These are phyloP conservation scores for Pyricularia grisea DNA, from an alignment of 2,329 filamentous ascomycete genomes.

Conservation along the genomic window DNA sequence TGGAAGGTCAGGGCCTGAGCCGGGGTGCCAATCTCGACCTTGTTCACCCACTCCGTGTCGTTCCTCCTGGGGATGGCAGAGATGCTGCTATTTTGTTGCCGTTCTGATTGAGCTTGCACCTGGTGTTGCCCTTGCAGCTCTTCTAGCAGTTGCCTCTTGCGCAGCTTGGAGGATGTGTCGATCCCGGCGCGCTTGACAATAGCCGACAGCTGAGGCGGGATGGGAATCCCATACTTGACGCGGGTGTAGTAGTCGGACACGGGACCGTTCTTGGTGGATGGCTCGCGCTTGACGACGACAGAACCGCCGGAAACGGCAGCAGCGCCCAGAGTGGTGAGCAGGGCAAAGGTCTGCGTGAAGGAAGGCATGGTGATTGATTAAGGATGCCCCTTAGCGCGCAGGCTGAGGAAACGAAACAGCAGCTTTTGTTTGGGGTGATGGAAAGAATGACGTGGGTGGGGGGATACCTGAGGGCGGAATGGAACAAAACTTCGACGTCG, in stretches of 20 bases:
- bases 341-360: background rate
- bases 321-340: background rate
- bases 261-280: constrained; percentile 17
- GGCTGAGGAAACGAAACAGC: no score
- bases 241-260: constrained; percentile 25
- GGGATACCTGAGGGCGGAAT: background rate
- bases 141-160: background rate
- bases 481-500: no score
- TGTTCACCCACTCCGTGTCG: constrained; percentile 27
- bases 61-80: constrained; percentile 15
- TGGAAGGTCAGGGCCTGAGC: constrained; percentile 18
- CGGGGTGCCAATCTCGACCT: constrained; percentile 28
- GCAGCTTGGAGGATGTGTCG: constrained; percentile 14
- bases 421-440: background rate
- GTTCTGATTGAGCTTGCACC: background rate
- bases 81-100: constrained; percentile 15
- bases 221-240: constrained; percentile 23
- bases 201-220: constrained; percentile 20
- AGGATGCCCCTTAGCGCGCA: background rate
- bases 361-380: background rate
- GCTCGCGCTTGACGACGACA: background rate
- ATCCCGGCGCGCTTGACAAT: constrained; percentile 14
- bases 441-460: background rate
- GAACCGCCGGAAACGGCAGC: background rate
- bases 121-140: background rate